These are phyloP conservation scores for Gymnopilus dilepis DNA, from an alignment of 768 basidiomycete species.

Conservation along the genomic window DNA sequence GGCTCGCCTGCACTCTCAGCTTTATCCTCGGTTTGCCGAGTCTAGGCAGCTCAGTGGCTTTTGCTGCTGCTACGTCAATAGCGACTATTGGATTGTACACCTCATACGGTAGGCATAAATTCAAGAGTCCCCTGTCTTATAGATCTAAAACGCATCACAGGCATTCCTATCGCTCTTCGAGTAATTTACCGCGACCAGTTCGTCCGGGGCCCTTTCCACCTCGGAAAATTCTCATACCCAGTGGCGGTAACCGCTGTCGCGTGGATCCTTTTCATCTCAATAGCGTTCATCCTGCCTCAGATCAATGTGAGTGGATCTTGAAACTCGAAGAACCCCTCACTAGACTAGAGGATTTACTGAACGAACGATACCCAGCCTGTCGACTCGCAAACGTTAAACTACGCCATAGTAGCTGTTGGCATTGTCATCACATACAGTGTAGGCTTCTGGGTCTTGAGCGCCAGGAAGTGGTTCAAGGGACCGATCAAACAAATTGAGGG, in stretches of 20 bases:
- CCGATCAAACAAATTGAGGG: slow-evolving; percentile 70
- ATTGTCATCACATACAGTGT: slow-evolving; percentile 69
- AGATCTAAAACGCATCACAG: slow-evolving; percentile 32
- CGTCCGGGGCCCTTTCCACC: slow-evolving; percentile 73
- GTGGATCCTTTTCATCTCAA: slow-evolving; percentile 77
- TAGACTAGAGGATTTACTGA: no score
- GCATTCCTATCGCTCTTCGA: slow-evolving; percentile 71
- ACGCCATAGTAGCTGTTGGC: slow-evolving; percentile 76
- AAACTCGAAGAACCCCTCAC: no score
- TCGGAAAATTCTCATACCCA: slow-evolving; percentile 66
- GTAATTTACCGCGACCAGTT: slow-evolving; percentile 65
- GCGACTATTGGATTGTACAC: slow-evolving; percentile 81
- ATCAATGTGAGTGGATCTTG: slow-evolving; percentile 50
- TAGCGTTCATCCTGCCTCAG: slow-evolving; percentile 76
- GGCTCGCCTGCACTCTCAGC: slow-evolving; percentile 79
- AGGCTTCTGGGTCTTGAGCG: slow-evolving; percentile 74
- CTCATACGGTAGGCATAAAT: slow-evolving; percentile 58
- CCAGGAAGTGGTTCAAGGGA: slow-evolving; percentile 74
- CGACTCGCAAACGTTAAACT: slow-evolving; percentile 73
- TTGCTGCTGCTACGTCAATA: slow-evolving; percentile 62
- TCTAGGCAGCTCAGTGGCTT: slow-evolving; percentile 75
- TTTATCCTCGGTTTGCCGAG: slow-evolving; percentile 78
- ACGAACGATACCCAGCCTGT: slow-evolving; percentile 54
- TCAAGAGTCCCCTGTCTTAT: neutral
- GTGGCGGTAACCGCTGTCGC: slow-evolving; percentile 58